Conservation (phyloP, 352 stramenopile species). For the Phytophthora vignae region DNA sequence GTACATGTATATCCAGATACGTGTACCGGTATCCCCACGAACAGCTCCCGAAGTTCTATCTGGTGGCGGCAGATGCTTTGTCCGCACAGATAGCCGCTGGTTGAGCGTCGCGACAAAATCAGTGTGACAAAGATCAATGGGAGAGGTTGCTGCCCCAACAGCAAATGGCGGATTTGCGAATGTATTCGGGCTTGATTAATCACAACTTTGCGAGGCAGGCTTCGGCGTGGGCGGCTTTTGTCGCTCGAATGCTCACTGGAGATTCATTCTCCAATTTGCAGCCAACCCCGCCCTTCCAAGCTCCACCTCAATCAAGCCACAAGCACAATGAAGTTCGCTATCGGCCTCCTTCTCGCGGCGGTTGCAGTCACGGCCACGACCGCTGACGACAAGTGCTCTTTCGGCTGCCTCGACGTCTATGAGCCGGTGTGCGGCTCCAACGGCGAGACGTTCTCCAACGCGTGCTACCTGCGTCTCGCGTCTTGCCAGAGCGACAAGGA, state of each 20-base stretch:
- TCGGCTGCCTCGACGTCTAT: slow-evolving; percentile 31
- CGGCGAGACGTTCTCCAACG: slow-evolving; percentile 53
- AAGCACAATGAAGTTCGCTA: slow-evolving; percentile 26
- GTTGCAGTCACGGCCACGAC: background rate
- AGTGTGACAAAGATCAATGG: background rate
- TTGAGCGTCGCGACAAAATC: background rate
- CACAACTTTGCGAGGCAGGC: background rate
- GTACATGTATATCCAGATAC: too few relatives aligned
- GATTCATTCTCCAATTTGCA: slow-evolving; percentile 24
- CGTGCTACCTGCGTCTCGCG: slow-evolving; percentile 36
- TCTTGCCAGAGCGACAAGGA: slow-evolving; percentile 41
- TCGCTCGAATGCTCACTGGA: background rate
- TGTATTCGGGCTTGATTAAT: background rate
- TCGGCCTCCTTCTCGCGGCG: slow-evolving; percentile 17
- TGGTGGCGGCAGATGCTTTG: background rate
- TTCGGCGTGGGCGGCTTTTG: background rate
- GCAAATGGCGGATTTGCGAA: background rate
- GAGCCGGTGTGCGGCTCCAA: slow-evolving; percentile 53
- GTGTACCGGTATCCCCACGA: too few relatives aligned
- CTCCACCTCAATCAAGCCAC: background rate
- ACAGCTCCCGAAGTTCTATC: background rate
- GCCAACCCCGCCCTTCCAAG: background rate
- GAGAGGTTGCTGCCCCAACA: background rate
- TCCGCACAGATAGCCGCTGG: background rate
- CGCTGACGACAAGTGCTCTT: slow-evolving; percentile 21